These are phyloP conservation scores for Aspergillus alliaceus DNA, from an alignment of 2,329 filamentous ascomycete species.

Conservation along the genomic window DNA sequence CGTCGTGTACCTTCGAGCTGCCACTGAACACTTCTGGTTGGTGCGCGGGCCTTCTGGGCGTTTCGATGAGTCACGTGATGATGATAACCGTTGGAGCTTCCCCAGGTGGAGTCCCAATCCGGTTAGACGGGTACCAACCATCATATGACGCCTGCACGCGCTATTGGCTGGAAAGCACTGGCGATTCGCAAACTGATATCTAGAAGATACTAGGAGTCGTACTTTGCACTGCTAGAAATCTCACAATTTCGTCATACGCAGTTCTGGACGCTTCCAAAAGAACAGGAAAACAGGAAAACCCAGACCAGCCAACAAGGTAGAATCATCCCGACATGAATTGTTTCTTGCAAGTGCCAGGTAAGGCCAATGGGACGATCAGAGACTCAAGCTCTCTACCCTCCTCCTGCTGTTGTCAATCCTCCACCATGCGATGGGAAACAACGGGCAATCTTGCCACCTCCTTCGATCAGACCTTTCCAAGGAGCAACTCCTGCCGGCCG, in stretches of 20 bases:
- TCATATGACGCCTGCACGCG: background rate
- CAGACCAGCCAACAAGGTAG: background rate
- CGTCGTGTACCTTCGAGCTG: constrained; percentile 7
- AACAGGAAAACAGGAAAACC: background rate
- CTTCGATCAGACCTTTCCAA: background rate
- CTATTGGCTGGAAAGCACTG: background rate
- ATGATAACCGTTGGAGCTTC: background rate
- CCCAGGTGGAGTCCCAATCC: background rate
- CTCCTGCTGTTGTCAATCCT: background rate
- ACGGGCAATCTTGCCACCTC: background rate
- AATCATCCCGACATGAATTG: background rate
- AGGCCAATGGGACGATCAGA: background rate
- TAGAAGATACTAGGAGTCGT: background rate
- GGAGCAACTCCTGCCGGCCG: background rate
- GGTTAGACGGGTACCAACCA: background rate
- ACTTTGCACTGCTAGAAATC: no score
- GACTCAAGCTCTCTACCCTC: background rate
- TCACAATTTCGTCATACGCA: background rate
- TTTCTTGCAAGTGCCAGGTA: background rate
- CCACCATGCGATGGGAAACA: background rate
- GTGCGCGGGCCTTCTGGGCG: constrained; percentile 21
- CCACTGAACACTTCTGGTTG: constrained; percentile 1
- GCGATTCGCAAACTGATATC: background rate
- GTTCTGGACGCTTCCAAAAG: background rate
- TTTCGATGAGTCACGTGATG: constrained; percentile 28